Evolutionary conservation across 2,329 filamentous ascomycete species (phyloP).

Genomic region (Pseudocercospora fuligena): DNA sequence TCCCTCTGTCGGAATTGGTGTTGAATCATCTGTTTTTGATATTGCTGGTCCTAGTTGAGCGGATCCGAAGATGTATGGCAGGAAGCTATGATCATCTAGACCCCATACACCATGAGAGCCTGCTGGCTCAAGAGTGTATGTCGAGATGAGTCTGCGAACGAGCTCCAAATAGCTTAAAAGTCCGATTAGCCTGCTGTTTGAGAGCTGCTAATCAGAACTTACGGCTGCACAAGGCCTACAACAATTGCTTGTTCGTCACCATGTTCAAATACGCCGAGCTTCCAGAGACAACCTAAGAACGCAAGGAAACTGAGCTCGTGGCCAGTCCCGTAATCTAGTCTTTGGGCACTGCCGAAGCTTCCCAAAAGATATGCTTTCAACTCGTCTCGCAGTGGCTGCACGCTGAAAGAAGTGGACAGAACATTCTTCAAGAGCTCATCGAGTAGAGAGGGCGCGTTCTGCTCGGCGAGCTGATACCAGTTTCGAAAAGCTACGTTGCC

Average conservation of each 20-base stretch:
- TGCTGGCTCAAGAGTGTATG: constrained; percentile 91
- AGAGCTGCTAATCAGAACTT: constrained; percentile 47
- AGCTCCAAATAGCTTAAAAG: constrained; percentile 73
- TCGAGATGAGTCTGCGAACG: constrained; percentile 80
- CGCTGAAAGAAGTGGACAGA: constrained; percentile 1
- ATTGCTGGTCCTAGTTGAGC: constrained; percentile 85
- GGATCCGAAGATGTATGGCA: constrained; percentile 93
- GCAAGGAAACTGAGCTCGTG: constrained; percentile 95
- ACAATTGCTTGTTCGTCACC: constrained; percentile 78
- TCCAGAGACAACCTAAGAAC: constrained; percentile 89
- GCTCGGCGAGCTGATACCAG: constrained; percentile 75
- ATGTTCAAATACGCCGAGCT: constrained; percentile 77
- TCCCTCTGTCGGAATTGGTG: constrained; percentile 73
- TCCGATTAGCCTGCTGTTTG: background rate
- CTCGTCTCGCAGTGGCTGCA: constrained; percentile 55
- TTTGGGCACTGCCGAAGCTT: constrained; percentile 83
- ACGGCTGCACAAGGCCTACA: constrained; percentile 81
- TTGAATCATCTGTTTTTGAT: constrained; percentile 53
- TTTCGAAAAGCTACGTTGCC: constrained; percentile 88
- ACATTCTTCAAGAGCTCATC: constrained; percentile 23
- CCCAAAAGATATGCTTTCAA: constrained; percentile 80
- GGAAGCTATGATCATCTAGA: constrained; percentile 93
- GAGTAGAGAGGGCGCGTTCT: constrained; percentile 59
- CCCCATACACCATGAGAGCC: constrained; percentile 98
- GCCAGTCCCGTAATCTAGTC: constrained; percentile 93